Percentiles rank a stretch among this genome's conserved stretches.
These are phyloP conservation scores for Collybia sordida DNA, from an alignment of 768 basidiomycete species.

Conservation along the genomic window DNA sequence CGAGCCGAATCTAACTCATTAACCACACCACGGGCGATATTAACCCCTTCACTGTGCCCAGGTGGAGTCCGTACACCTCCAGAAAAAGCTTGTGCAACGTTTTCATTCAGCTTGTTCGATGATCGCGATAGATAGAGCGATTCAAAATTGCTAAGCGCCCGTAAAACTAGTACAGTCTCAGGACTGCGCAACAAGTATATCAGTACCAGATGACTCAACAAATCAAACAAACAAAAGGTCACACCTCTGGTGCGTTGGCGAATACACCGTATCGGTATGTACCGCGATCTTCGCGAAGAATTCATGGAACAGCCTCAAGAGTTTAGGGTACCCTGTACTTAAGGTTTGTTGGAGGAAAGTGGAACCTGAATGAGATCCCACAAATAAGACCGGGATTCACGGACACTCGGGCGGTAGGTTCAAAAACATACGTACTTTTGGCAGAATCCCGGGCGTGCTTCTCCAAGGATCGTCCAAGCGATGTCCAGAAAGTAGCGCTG, in stretches of 20 bases:
- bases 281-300: conserved; percentile 96
- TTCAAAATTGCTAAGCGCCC: conserved; percentile 83
- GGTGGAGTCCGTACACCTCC: conserved; percentile 71
- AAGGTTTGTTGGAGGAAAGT: conserved; percentile 90
- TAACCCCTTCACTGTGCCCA: conserved; percentile 71
- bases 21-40: conserved; percentile 71
- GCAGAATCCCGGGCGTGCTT: conserved; percentile 78
- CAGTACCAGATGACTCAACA: conserved; percentile 2
- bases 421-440: conserved; percentile 50
- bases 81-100: conserved; percentile 73
- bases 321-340: conserved; percentile 79
- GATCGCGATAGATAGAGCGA: conserved; percentile 86
- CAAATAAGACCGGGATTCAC: not conserved
- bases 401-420: not conserved
- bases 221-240: not conserved
- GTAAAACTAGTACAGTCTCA: conserved; percentile 87
- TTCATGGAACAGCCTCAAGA: conserved; percentile 91
- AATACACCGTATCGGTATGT: conserved; percentile 93
- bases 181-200: conserved; percentile 50
- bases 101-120: conserved; percentile 80
- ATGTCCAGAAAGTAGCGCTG: conserved; percentile 88
- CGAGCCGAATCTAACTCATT: conserved; percentile 93
- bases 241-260: conserved; percentile 80
- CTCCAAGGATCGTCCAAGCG: conserved; percentile 78
- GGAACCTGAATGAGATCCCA: conserved; percentile 54